Evolutionary conservation across 176 grass and related monocot genomes (phyloP), one percentile per base, ranked within the genome.

Genomic region (Zizania latifolia): DNA sequence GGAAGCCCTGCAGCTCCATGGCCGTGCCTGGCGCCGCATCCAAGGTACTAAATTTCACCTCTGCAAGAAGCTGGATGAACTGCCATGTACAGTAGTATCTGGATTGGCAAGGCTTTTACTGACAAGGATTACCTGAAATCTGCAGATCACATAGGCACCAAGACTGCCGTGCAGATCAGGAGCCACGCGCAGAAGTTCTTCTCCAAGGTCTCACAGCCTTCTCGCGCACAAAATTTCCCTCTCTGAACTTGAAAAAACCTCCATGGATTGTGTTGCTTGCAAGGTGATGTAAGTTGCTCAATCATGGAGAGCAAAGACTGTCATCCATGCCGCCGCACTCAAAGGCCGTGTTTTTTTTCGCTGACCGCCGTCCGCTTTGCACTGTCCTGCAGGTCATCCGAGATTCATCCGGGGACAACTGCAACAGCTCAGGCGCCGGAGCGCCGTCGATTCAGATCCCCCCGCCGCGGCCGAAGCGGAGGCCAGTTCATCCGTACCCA

Each of bases 151-250:
- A 85, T 97, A 68, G 86, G 90, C 80, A 93, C 81, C 69, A 97
- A 93, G 88, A 93, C 94, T 4, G 84, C 94, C 8, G 91, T 97
- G 81, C 94, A 97, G 58, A 91, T 97, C 82, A 86, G 94, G 80
- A 97, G 94, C 78, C 94, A 97, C 77, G 94, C 94, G 19, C 94
- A 97, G 58, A 97, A 97, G 29, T 97, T 97, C 74, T 97, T 97
- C 78, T 87, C 94, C 70, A 97, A 97, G 94, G 94, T 95, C 58
- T 85, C 29, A 84, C 70, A 61, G 62, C 65, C 71, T 70, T 78
- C 39, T 76, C 33, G 40, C 63, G 62, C 64, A 33, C 19, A 81
- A 58, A 76, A 48, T 75, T 71, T 35, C 74, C 70, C 28, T 17
- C 29, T 53, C 45, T 83, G 61, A n/a, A 23, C 72, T 51, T 55